Conservation (phyloP, 768 basidiomycete species). For the Xerocomellus chrysenteron region DNA sequence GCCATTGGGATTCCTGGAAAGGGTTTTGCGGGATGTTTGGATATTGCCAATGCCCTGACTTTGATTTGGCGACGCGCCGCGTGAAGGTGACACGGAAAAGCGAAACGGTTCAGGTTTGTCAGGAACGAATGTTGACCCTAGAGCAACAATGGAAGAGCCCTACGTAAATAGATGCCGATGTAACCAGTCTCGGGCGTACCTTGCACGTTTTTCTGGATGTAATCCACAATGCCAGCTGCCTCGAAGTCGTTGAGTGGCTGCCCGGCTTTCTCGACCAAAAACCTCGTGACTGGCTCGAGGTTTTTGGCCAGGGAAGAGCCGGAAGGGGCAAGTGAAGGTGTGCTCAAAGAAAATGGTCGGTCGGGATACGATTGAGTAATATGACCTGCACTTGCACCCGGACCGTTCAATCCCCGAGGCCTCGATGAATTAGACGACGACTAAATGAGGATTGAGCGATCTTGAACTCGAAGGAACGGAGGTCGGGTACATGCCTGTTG, state of each 20-base stretch:
- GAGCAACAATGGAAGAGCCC: constrained; percentile 6
- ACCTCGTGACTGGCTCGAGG: constrained; percentile 48
- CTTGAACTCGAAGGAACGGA: constrained; percentile 17
- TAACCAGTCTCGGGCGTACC: constrained; percentile 32
- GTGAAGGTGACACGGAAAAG: constrained; percentile 48
- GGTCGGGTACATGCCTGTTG: constrained; percentile 28
- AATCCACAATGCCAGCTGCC: constrained; percentile 51
- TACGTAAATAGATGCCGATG: constrained; percentile 15
- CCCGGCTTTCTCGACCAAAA: constrained; percentile 47
- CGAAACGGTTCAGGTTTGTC: constrained; percentile 58
- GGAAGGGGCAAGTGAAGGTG: constrained; percentile 16
- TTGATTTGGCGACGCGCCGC: constrained; percentile 27
- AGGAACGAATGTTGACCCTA: constrained; percentile 26
- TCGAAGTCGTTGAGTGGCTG: constrained; percentile 52
- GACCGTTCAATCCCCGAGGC: constrained; percentile 16
- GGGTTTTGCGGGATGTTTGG: constrained; percentile 48
- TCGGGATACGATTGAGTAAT: constrained; percentile 12
- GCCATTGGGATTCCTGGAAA: constrained; percentile 75
- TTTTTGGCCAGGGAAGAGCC: constrained; percentile 39
- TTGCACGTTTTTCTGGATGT: constrained; percentile 52
- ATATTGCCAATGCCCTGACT: constrained; percentile 9
- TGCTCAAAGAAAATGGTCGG: constrained; percentile 18
- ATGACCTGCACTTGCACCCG: constrained; percentile 11
- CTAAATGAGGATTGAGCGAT: constrained; percentile 26
- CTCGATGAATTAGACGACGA: constrained; percentile 19